Percentiles rank a stretch among this genome's conserved stretches.
phyloP scores from a whole-genome alignment of 306 rosid genomes.

The Vicia sativa region DNA sequence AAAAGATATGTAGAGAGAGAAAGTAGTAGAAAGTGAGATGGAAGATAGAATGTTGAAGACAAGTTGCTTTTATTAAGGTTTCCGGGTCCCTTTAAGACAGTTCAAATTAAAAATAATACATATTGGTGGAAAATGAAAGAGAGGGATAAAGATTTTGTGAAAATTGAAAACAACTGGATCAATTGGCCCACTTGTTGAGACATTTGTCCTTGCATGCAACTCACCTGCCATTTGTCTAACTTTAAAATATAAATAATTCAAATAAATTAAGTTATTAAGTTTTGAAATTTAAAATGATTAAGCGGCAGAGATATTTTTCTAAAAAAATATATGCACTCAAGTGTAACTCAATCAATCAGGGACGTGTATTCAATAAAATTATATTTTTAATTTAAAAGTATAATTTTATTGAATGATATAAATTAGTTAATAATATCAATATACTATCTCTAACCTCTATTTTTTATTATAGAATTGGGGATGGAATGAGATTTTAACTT shows the following conservation, averaged over 20 bases:
- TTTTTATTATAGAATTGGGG: neutral
- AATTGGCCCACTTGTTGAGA: constrained; percentile 59
- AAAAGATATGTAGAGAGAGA: constrained; percentile 1
- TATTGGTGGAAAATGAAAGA: constrained; percentile 3
- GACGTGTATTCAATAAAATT: too few relatives aligned
- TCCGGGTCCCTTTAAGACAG: constrained; percentile 56
- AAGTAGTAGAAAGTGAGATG: constrained; percentile 2
- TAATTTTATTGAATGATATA: too few relatives aligned
- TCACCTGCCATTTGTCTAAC: constrained; percentile 52
- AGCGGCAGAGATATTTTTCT: constrained; percentile 31
- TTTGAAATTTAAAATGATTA: constrained; percentile 33
- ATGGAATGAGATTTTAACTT: neutral
- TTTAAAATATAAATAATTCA: too few relatives aligned
- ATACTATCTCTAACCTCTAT: too few relatives aligned
- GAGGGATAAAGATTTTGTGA: neutral
- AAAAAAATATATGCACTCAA: too few relatives aligned
- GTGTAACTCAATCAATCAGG: too few relatives aligned
- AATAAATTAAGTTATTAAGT: too few relatives aligned
- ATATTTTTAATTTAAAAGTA: too few relatives aligned
- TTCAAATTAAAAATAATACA: constrained; percentile 16
- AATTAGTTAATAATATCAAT: too few relatives aligned
- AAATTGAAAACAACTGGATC: constrained; percentile 45
- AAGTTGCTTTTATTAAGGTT: constrained; percentile 85
- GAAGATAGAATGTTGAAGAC: constrained; percentile 66
- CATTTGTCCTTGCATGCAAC: constrained; percentile 60